A percentile compares a stretch with the other conserved stretches of the same genome.
Conservation (phyloP, 2,329 filamentous ascomycete genomes). For the Pleomassaria siparia region DNA sequence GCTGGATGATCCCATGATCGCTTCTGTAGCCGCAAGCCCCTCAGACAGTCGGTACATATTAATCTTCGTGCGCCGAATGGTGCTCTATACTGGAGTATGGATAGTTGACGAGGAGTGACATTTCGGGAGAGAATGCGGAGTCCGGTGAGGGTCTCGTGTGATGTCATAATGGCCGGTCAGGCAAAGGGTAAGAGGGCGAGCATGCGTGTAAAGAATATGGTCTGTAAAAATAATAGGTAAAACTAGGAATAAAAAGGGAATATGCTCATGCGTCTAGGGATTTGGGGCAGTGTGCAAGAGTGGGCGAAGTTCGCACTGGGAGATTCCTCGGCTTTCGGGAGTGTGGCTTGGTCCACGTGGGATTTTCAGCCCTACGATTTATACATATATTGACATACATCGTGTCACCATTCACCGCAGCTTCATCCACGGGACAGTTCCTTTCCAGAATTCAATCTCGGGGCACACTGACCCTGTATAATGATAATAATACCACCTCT, state of each 20-base stretch:
- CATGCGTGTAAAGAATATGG: slow-evolving; percentile 9
- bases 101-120: slow-evolving; percentile 12
- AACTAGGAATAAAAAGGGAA: not conserved
- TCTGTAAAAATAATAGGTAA: too few species aligned
- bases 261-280: not conserved
- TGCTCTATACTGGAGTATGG: slow-evolving; percentile 1
- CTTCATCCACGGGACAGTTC: not conserved
- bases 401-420: not conserved
- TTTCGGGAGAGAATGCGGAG: slow-evolving; percentile 30
- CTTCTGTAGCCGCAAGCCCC: slow-evolving; percentile 13
- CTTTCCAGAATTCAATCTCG: not conserved
- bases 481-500: not conserved
- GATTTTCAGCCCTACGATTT: not conserved
- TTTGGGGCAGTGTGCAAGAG: not conserved
- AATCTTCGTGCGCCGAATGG: slow-evolving; percentile 14
- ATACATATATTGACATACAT: not conserved
- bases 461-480: not conserved
- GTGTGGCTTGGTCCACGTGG: not conserved
- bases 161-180: slow-evolving; percentile 31
- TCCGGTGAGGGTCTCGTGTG: slow-evolving; percentile 33
- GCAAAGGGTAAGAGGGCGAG: not conserved
- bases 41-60: slow-evolving; percentile 33
- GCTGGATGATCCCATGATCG: slow-evolving; percentile 9
- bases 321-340: slow-evolving; percentile 10
- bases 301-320: not conserved